Percentiles rank a stretch among this genome's conserved stretches.
Evolutionary conservation across 2,329 filamentous ascomycete genomes (phyloP).

Genomic region (Alternaria rosae): DNA sequence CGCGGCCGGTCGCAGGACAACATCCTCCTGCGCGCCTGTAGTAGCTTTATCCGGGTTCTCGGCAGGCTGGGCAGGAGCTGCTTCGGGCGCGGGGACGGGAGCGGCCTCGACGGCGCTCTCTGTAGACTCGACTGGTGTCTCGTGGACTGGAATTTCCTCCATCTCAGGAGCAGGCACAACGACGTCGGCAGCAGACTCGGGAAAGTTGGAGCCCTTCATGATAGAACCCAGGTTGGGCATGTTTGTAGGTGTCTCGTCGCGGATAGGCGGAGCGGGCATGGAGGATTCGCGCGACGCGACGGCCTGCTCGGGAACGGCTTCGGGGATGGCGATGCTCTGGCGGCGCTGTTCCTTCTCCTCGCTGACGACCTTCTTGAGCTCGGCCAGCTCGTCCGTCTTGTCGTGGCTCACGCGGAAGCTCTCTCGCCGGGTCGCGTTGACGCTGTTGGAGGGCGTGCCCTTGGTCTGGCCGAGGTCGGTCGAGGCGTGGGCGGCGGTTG

Average conservation of each 20-base stretch:
- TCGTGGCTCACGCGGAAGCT: slow-evolving; percentile 54
- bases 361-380: slow-evolving; percentile 51
- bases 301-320: slow-evolving; percentile 54
- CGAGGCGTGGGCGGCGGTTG: slow-evolving; percentile 31
- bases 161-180: background rate
- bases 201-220: slow-evolving; percentile 48
- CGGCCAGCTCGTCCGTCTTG: slow-evolving; percentile 42
- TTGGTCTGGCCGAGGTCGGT: slow-evolving; percentile 37
- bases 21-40: slow-evolving; percentile 53
- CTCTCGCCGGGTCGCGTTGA: slow-evolving; percentile 44
- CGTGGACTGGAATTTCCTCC: background rate
- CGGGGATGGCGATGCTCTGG: slow-evolving; percentile 45
- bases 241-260: slow-evolving; percentile 32
- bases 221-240: slow-evolving; percentile 45
- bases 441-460: slow-evolving; percentile 39
- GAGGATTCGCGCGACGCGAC: slow-evolving; percentile 51
- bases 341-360: slow-evolving; percentile 51
- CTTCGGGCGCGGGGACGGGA: slow-evolving; percentile 1
- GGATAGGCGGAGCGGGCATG: slow-evolving; percentile 42
- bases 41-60: slow-evolving; percentile 56
- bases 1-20: slow-evolving; percentile 51
- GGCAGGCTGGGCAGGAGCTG: slow-evolving; percentile 7
- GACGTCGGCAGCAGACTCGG: slow-evolving; percentile 26
- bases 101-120: slow-evolving; percentile 4
- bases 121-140: slow-evolving; percentile 12